Evolutionary conservation across 2,329 filamentous ascomycete genomes (phyloP).

Genomic region (Paraphaeosphaeria minitans): DNA sequence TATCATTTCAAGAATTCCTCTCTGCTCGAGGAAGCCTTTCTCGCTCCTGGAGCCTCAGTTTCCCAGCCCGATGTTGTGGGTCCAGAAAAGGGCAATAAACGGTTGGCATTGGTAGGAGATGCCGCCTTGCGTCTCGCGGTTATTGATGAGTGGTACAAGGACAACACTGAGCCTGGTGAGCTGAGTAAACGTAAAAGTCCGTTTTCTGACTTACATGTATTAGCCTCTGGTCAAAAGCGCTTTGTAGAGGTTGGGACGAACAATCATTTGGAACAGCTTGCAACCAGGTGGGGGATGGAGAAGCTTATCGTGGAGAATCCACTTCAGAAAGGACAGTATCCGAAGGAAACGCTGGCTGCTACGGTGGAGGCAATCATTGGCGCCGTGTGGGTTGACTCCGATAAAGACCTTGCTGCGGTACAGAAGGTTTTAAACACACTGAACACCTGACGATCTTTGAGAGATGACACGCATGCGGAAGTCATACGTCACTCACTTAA

Average conservation of each 20-base stretch:
- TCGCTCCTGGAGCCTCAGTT: constrained; percentile 11
- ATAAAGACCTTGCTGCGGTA: constrained; percentile 6
- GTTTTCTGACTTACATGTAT: not conserved
- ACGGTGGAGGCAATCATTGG: constrained; percentile 15
- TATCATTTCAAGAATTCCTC: not conserved
- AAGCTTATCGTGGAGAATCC: constrained; percentile 10
- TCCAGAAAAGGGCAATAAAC: constrained; percentile 11
- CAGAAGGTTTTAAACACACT: not conserved
- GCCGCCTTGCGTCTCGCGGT: constrained; percentile 5
- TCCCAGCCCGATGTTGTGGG: constrained; percentile 5
- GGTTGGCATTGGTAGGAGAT: constrained; percentile 15
- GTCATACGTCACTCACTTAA: not conserved
- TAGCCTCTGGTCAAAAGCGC: not conserved
- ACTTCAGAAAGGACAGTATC: constrained; percentile 7
- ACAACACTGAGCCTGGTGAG: not conserved
- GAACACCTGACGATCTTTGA: not conserved
- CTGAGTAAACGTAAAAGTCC: not conserved
- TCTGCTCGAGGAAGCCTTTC: constrained; percentile 12
- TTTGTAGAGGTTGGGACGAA: constrained; percentile 4
- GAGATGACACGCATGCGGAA: not conserved
- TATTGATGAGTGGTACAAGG: constrained; percentile 11
- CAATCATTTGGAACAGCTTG: constrained; percentile 4
- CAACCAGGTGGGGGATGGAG: constrained; percentile 6
- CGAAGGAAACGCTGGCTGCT: constrained; percentile 9
- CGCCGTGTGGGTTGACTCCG: constrained; percentile 11